phyloP scores from a whole-genome alignment of 75 land plant genomes.

The Ceratopteris richardii region DNA sequence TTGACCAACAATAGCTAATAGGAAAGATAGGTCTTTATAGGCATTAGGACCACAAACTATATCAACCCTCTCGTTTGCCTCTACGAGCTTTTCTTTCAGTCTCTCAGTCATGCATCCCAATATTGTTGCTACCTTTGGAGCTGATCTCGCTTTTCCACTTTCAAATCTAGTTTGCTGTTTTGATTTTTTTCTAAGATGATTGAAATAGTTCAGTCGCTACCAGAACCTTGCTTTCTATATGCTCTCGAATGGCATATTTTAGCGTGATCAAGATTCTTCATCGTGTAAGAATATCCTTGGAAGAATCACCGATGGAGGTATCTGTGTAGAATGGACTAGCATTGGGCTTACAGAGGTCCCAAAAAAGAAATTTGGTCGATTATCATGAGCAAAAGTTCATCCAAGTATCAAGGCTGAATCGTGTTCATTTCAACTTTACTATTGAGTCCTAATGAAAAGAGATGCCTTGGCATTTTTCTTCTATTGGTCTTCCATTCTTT shows the following conservation, averaged over 20 bases:
- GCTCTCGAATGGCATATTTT: conserved; percentile 96
- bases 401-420: too few species aligned
- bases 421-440: too few species aligned
- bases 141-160: conserved; percentile 31
- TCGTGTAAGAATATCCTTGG: too few species aligned
- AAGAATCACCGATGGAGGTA: too few species aligned
- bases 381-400: too few species aligned
- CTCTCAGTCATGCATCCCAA: conserved; percentile 99
- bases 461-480: too few species aligned
- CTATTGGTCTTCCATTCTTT: too few species aligned
- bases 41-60: conserved; percentile 99
- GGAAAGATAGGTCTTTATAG: conserved; percentile 73
- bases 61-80: conserved; percentile 99
- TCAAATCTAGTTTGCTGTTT: conserved; percentile 44
- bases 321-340: too few species aligned
- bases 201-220: conserved; percentile 97
- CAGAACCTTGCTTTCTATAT: conserved; percentile 96
- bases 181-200: conserved; percentile 80
- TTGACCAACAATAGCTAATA: conserved; percentile 77
- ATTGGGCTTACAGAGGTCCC: too few species aligned
- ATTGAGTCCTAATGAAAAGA: too few species aligned
- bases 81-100: conserved; percentile 87
- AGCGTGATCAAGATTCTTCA: too few species aligned
- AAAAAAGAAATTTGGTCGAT: too few species aligned
- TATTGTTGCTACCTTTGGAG: conserved; percentile 92